phyloP scores from a whole-genome alignment of 306 rosid genomes.

The Trifolium subterraneum region DNA sequence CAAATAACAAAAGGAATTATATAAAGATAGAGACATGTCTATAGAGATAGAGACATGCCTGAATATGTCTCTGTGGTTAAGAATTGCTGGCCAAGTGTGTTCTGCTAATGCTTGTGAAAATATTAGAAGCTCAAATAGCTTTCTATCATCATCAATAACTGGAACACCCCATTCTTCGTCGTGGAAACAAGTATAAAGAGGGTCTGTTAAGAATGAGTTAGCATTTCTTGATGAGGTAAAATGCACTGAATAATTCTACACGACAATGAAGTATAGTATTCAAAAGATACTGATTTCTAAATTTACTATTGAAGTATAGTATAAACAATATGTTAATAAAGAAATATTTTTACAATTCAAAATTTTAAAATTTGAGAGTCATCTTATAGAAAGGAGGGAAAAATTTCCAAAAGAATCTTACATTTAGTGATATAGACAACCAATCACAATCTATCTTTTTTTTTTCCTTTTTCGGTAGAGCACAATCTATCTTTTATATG shows the following conservation, averaged over 20 bases:
- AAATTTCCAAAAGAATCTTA: no score
- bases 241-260: no score
- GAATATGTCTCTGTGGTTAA: slow-evolving; percentile 69
- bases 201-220: slow-evolving; percentile 53
- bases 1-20: slow-evolving; percentile 12
- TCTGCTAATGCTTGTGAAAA: slow-evolving; percentile 92
- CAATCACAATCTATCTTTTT: no score
- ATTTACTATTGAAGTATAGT: no score
- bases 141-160: slow-evolving; percentile 65
- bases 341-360: no score
- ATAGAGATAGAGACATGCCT: slow-evolving; percentile 54
- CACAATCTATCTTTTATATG: no score
- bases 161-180: slow-evolving; percentile 98
- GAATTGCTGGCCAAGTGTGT: slow-evolving; percentile 79
- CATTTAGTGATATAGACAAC: no score
- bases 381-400: no score
- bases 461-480: no score
- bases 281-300: no score
- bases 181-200: slow-evolving; percentile 71
- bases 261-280: neutral
- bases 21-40: neutral
- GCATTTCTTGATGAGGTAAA: neutral
- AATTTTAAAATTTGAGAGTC: no score
- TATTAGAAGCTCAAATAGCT: slow-evolving; percentile 81
- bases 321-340: no score